A percentile compares a stretch with the other conserved stretches of the same genome.
phyloP scores from a whole-genome alignment of 345 rosid species.

The Eucalyptus microcorys region DNA sequence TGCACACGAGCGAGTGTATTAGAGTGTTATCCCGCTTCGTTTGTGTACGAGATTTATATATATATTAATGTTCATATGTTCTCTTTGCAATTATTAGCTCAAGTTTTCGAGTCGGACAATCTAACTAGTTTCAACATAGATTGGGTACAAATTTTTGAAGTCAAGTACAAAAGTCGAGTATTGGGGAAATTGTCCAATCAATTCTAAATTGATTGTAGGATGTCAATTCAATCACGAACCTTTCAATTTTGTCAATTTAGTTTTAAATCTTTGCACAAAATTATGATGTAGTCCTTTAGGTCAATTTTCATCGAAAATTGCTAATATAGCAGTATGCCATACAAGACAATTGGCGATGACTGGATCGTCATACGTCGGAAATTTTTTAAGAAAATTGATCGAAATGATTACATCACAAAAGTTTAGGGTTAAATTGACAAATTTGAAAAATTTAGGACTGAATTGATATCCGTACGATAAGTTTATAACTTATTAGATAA shows the following conservation, averaged over 20 bases:
- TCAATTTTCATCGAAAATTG: neutral
- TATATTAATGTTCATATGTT: neutral
- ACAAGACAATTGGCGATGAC: neutral
- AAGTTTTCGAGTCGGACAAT: neutral
- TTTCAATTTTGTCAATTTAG: neutral
- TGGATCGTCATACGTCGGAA: accelerated
- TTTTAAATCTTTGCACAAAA: accelerated
- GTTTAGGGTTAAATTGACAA: accelerated
- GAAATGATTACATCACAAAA: neutral
- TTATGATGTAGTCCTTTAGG: accelerated
- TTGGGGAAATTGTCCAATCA: neutral
- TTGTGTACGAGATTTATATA: neutral
- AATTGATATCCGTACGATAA: accelerated
- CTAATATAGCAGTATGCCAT: neutral
- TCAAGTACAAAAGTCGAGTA: neutral
- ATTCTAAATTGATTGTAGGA: neutral
- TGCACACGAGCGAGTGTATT: neutral
- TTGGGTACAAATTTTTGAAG: neutral
- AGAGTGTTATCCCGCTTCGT: neutral
- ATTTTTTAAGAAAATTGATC: no score
- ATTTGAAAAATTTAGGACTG: accelerated
- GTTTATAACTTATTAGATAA: neutral
- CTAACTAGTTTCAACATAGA: neutral
- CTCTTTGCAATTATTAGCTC: neutral
- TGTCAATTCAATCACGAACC: accelerated